These are phyloP conservation scores for Xylariaceae sp. DNA, from an alignment of 2,329 filamentous ascomycete species.

Conservation along the genomic window DNA sequence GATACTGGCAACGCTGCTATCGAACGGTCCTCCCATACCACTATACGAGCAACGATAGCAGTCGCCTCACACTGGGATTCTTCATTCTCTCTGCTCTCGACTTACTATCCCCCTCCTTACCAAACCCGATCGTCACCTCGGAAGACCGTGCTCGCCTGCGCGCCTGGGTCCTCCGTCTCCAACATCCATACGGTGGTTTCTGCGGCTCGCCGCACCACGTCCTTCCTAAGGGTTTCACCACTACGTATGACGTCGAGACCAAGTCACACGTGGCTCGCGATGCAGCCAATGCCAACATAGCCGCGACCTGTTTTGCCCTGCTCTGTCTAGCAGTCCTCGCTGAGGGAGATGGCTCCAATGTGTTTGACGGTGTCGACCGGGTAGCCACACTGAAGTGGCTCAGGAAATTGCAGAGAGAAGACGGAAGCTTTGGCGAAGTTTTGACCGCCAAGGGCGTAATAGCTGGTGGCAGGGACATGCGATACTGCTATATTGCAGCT, in stretches of 20 bases:
- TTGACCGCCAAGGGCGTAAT: constrained; percentile 53
- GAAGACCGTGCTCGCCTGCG: constrained; percentile 43
- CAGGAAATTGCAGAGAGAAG: constrained; percentile 64
- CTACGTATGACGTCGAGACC: constrained; percentile 32
- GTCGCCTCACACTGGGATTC: constrained; percentile 81
- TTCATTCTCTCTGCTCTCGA: constrained; percentile 86
- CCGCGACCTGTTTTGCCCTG: constrained; percentile 85
- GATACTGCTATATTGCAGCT: constrained; percentile 82
- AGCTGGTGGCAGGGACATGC: constrained; percentile 76
- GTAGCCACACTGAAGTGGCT: constrained; percentile 69
- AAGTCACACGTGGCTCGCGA: constrained; percentile 34
- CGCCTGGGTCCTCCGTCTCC: constrained; percentile 81
- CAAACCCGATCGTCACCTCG: constrained; percentile 45
- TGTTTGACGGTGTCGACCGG: constrained; percentile 61
- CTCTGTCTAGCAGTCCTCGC: constrained; percentile 57
- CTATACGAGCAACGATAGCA: constrained; percentile 87
- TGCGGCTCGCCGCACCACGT: constrained; percentile 72
- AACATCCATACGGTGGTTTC: constrained; percentile 83
- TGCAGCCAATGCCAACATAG: constrained; percentile 61
- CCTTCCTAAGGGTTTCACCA: constrained; percentile 33
- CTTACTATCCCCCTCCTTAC: constrained; percentile 61
- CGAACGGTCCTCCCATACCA: constrained; percentile 71
- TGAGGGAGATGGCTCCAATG: constrained; percentile 37
- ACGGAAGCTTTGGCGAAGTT: constrained; percentile 90
- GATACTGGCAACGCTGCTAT: constrained; percentile 89